phyloP scores from a whole-genome alignment of 2,329 filamentous ascomycete species.

The Harringtonia lauricola region DNA sequence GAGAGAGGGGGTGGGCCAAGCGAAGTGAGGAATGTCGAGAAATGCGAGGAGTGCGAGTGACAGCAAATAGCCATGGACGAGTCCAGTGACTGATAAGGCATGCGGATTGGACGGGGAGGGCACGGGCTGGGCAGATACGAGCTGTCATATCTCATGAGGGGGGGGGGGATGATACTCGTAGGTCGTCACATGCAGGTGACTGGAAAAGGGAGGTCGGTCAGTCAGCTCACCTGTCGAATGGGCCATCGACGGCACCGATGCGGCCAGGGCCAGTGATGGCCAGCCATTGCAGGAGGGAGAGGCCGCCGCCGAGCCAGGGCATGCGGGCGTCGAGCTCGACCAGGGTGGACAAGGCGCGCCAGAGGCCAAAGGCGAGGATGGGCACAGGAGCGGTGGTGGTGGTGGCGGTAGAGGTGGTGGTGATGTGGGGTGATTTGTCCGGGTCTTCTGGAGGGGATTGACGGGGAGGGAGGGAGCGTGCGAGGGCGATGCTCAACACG shows the following conservation, averaged over 20 bases:
- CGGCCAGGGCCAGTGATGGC: slow-evolving; percentile 63
- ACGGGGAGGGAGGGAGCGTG: slow-evolving; percentile 51
- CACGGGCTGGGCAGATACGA: background rate
- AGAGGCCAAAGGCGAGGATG: slow-evolving; percentile 66
- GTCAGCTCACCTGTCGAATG: slow-evolving; percentile 75
- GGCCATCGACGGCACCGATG: slow-evolving; percentile 63
- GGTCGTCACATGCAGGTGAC: no score
- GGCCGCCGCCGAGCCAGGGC: slow-evolving; percentile 75
- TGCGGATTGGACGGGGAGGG: slow-evolving; percentile 7
- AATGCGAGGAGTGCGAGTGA: background rate
- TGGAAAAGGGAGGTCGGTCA: slow-evolving; percentile 8
- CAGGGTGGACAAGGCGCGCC: slow-evolving; percentile 61
- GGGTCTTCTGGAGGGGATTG: slow-evolving; percentile 20
- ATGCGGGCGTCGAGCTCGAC: slow-evolving; percentile 68
- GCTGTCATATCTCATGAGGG: background rate
- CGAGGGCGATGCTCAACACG: slow-evolving; percentile 51
- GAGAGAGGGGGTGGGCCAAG: no score
- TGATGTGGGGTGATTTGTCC: background rate
- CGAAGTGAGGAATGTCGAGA: background rate
- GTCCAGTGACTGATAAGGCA: slow-evolving; percentile 7
- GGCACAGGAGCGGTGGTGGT: slow-evolving; percentile 32
- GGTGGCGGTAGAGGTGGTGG: background rate
- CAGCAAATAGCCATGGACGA: background rate
- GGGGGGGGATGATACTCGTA: background rate
- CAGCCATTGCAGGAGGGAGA: slow-evolving; percentile 67